Evolutionary conservation across 148 eudicot genomes (phyloP).

Genomic region (Mesembryanthemum crystallinum): DNA sequence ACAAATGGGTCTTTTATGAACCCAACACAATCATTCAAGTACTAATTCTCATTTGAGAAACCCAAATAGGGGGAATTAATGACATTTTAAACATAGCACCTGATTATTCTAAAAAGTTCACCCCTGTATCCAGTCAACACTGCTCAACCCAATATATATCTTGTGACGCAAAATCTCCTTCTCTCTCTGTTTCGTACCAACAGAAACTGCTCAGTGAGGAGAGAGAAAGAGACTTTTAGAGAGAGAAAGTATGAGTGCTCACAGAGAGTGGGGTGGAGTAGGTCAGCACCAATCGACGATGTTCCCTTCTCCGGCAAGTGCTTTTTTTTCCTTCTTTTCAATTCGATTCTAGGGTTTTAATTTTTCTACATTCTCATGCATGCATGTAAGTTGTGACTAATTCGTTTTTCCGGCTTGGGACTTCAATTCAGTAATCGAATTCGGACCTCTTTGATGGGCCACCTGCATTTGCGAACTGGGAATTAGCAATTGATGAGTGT

Average conservation of each 20-base stretch:
- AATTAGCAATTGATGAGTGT: not conserved
- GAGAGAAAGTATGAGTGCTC: too few relatives aligned
- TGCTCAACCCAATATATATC: too few relatives aligned
- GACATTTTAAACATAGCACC: too few relatives aligned
- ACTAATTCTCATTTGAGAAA: too few relatives aligned
- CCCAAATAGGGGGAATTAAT: too few relatives aligned
- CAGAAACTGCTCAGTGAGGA: not conserved
- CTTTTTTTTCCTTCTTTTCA: not conserved
- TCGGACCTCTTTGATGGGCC: not conserved
- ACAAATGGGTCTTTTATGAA: too few relatives aligned
- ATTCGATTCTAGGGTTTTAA: slow-evolving; percentile 14
- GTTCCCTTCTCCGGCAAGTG: slow-evolving; percentile 20
- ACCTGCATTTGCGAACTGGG: not conserved
- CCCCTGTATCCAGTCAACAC: too few relatives aligned
- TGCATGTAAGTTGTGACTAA: not conserved
- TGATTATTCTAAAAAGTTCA: too few relatives aligned
- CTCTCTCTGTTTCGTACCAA: too few relatives aligned
- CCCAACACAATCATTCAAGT: too few relatives aligned
- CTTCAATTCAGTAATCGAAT: not conserved
- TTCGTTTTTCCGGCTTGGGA: not conserved
- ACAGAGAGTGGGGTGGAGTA: not conserved
- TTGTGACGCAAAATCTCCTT: too few relatives aligned
- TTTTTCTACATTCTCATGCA: not conserved
- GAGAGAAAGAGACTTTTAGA: too few relatives aligned
- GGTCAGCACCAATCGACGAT: not conserved